These are phyloP conservation scores for Lasiosphaeria hispida DNA, from an alignment of 495 filamentous ascomycete genomes.

Conservation along the genomic window DNA sequence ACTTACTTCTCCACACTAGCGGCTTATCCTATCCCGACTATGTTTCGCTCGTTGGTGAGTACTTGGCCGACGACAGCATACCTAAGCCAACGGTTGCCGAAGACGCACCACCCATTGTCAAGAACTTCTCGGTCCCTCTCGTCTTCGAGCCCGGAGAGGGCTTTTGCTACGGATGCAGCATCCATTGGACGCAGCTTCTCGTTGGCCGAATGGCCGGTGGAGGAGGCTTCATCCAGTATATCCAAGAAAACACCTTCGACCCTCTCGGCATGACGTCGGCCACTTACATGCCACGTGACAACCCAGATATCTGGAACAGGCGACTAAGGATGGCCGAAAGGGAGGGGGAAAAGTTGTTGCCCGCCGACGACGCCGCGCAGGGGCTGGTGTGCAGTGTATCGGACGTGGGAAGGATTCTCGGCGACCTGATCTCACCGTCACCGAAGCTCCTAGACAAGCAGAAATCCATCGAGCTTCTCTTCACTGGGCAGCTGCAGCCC, in stretches of 20 bases:
- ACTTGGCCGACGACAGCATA: neutral
- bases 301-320: conserved; percentile 1
- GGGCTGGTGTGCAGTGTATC: conserved; percentile 8
- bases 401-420: neutral
- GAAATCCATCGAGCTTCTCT: conserved; percentile 5
- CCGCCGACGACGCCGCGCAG: conserved; percentile 6
- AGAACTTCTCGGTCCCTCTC: conserved; percentile 15
- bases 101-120: neutral
- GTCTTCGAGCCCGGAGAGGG: conserved; percentile 29
- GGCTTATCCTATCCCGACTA: conserved; percentile 5
- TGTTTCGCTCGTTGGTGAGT: neutral
- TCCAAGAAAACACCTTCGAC: neutral
- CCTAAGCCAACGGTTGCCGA: neutral
- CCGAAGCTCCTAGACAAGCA: neutral
- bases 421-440: neutral
- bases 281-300: conserved; percentile 15
- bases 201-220: conserved; percentile 16
- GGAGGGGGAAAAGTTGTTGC: neutral
- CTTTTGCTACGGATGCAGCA: conserved; percentile 25
- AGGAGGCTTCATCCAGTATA: conserved; percentile 14
- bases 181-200: conserved; percentile 23
- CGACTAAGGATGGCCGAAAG: conserved; percentile 17
- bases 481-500: neutral
- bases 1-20: conserved; percentile 22
- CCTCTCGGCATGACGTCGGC: conserved; percentile 12